Evolutionary conservation across 2,329 filamentous ascomycete genomes (phyloP).

Genomic region (Pseudocercospora fijiensis): DNA sequence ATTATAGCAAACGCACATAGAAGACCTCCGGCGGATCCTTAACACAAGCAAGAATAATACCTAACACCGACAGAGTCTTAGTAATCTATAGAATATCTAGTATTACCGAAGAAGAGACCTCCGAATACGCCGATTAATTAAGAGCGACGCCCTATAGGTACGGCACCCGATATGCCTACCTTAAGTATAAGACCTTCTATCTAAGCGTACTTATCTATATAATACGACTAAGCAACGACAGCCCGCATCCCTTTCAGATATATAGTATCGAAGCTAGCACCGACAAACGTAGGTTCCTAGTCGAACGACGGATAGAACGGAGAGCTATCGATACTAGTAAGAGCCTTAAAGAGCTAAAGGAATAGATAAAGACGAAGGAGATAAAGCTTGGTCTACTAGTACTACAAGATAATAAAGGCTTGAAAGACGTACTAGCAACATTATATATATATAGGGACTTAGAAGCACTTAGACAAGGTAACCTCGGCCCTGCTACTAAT

Average conservation of each 20-base stretch:
- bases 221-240: not conserved
- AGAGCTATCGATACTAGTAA: not conserved
- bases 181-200: not conserved
- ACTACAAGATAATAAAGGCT: not conserved
- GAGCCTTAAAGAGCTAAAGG: not conserved
- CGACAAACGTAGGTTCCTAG: not conserved
- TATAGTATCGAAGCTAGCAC: no score
- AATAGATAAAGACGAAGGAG: not conserved
- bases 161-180: not conserved
- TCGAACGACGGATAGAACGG: not conserved
- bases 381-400: not conserved
- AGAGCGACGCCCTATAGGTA: no score
- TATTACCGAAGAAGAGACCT: no score
- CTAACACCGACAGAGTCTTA: not conserved
- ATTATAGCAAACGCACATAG: not conserved
- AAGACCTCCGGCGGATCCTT: no score
- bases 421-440: not conserved
- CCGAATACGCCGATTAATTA: no score
- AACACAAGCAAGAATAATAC: no score
- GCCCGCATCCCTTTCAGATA: no score
- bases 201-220: not conserved
- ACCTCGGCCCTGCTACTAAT: not conserved
- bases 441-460: not conserved
- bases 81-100: not conserved
- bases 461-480: not conserved